A percentile compares a stretch with the other conserved stretches of the same genome.
phyloP scores from a whole-genome alignment of 2,329 filamentous ascomycete species.

The Neonectria hederae region DNA sequence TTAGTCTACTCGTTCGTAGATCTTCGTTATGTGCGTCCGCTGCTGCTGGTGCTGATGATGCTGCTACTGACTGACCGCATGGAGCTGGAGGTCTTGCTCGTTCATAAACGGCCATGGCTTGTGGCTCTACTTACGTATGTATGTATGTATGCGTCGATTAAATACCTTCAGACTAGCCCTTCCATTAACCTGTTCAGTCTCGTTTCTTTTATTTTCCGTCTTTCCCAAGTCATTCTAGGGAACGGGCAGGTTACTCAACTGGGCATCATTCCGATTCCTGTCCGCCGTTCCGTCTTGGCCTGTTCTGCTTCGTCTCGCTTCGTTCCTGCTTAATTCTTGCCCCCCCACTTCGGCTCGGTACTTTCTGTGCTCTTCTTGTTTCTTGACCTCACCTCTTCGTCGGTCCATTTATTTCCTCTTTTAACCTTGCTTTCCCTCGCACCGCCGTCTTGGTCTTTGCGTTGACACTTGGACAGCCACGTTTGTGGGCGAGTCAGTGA shows the following conservation, averaged over 20 bases:
- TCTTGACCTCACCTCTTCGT: constrained; percentile 5
- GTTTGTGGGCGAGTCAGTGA: background rate
- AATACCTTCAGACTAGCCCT: background rate
- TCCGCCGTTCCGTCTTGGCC: background rate
- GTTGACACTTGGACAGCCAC: background rate
- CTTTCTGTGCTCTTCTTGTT: constrained; percentile 24
- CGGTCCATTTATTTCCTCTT: constrained; percentile 26
- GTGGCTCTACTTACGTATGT: too few relatives aligned
- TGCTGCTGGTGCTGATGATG: too few relatives aligned
- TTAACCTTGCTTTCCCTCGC: constrained; percentile 9
- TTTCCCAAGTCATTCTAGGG: too few relatives aligned
- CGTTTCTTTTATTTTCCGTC: too few relatives aligned
- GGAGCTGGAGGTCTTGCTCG: too few relatives aligned
- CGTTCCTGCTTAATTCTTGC: background rate
- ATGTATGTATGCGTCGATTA: background rate
- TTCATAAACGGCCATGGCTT: too few relatives aligned
- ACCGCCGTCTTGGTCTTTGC: background rate
- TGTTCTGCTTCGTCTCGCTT: constrained; percentile 3
- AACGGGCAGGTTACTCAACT: background rate
- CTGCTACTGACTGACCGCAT: too few relatives aligned
- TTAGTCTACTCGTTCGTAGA: background rate
- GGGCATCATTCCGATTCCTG: too few relatives aligned
- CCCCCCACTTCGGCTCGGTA: constrained; percentile 35
- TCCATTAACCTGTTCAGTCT: background rate
- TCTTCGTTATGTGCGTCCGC: background rate